phyloP scores from a whole-genome alignment of 2,329 filamentous ascomycete species.

The Trichoderma sp. region DNA sequence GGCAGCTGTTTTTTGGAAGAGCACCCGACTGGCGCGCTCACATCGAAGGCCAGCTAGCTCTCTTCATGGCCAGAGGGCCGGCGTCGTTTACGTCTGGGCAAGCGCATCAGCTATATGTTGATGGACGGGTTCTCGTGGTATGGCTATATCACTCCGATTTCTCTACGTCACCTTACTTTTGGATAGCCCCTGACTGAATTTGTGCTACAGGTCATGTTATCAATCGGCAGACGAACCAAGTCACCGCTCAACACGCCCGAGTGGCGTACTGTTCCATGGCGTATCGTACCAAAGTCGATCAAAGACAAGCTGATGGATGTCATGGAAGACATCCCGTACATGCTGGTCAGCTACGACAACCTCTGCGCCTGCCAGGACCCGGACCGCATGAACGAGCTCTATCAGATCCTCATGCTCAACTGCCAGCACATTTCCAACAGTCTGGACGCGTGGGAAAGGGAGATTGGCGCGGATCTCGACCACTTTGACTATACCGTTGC shows the following conservation, averaged over 20 bases:
- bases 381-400: conserved; percentile 21
- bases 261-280: conserved; percentile 42
- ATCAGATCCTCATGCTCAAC: conserved; percentile 22
- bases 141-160: background rate
- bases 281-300: conserved; percentile 35
- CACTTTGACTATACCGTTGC: conserved; percentile 29
- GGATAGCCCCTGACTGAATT: background rate
- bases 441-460: conserved; percentile 29
- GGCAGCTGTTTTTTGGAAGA: conserved; percentile 22
- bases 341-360: conserved; percentile 37
- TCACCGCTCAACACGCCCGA: conserved; percentile 36
- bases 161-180: too few species aligned
- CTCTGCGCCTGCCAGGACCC: conserved; percentile 31
- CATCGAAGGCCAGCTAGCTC: conserved; percentile 30
- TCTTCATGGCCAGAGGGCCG: conserved; percentile 30
- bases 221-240: conserved; percentile 30
- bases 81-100: conserved; percentile 28
- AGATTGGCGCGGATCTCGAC: conserved; percentile 21
- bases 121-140: conserved; percentile 34
- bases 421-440: conserved; percentile 23
- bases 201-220: conserved; percentile 27
- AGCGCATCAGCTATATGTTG: conserved; percentile 33
- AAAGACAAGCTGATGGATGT: conserved; percentile 40
- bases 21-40: conserved; percentile 30
- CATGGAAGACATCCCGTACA: conserved; percentile 37